These are phyloP conservation scores for Hypoxylon sp. DNA, from an alignment of 2,329 filamentous ascomycete genomes.

Conservation along the genomic window DNA sequence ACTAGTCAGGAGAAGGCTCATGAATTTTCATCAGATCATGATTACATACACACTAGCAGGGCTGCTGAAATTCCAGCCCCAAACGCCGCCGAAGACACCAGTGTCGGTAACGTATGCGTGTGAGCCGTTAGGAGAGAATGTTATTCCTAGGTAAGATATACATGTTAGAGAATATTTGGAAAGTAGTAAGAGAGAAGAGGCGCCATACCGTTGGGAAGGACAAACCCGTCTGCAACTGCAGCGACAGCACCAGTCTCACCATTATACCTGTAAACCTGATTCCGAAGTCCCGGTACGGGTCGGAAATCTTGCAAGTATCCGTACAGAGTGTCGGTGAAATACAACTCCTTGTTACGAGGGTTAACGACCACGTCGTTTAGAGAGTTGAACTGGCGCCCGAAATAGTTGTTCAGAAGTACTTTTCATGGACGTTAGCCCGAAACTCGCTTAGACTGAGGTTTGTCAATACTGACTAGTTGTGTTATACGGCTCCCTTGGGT, in stretches of 20 bases:
- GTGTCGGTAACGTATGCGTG: slow-evolving; percentile 69
- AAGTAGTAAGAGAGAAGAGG: background rate
- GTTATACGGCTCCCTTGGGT: slow-evolving; percentile 62
- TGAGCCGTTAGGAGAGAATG: slow-evolving; percentile 66
- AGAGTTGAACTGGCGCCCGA: slow-evolving; percentile 70
- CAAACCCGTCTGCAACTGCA: slow-evolving; percentile 69
- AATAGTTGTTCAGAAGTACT: slow-evolving; percentile 70
- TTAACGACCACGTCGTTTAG: slow-evolving; percentile 69
- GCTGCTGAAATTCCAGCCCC: slow-evolving; percentile 56
- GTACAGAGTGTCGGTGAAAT: slow-evolving; percentile 73
- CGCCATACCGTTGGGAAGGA: slow-evolving; percentile 63
- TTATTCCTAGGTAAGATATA: slow-evolving; percentile 56
- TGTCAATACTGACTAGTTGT: slow-evolving; percentile 56
- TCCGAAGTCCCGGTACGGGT: slow-evolving; percentile 63
- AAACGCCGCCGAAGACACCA: slow-evolving; percentile 61
- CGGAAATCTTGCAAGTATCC: slow-evolving; percentile 69
- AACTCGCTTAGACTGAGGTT: background rate
- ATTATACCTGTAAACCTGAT: slow-evolving; percentile 70
- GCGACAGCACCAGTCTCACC: slow-evolving; percentile 63
- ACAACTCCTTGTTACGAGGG: slow-evolving; percentile 67
- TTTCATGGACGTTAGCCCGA: slow-evolving; percentile 20
- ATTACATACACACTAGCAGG: slow-evolving; percentile 62
- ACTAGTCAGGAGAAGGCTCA: slow-evolving; percentile 3
- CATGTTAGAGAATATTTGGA: slow-evolving; percentile 1
- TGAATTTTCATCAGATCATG: background rate